Base-by-base conservation (phyloP, 2,329 filamentous ascomycete genomes). In the Penicillium italicum region DNA sequence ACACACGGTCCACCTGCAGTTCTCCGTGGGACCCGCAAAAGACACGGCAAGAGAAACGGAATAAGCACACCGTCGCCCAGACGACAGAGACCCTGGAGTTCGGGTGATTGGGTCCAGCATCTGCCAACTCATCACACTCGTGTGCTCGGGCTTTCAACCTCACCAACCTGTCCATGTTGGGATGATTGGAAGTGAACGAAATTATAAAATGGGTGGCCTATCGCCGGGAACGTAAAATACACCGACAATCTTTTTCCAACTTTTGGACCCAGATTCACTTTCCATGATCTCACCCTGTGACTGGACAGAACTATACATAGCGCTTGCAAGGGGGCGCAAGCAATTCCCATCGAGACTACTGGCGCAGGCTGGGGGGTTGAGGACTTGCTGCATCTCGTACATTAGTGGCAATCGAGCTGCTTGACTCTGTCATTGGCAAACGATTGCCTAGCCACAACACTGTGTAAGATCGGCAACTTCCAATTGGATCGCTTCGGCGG, bases 71-170 rank as follows among this genome's bases (percentile, higher is more conserved):
- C 55, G 62, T 65, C 63, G 56, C 57, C 63, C 50, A 47, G 63
- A 60, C 62, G 63, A 65, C 62, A 42, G 22, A 42, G 16, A 48
- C 46, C 49, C 52, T 58, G 52, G 50, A 51, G 33, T 40, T 48
- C 49, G 55, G 31, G 26, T 53, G 57, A 65, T 65, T 64, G 62
- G 63, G 52, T 49, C 62, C 42, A 28, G 36, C 12, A 22, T 16
- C 55, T 65, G 63, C 63, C 63, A 63, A 47, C 61, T 59, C 62
- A 62, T 64, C 62, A 64, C 58, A 53, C 43, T 50, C 18, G 26
- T 47, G 50, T 47, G 41, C 46, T 54, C 37, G 12, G 30, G 22
- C 52, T 33, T 20, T 10, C 20, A 8, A 47, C 12, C 14, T 34
- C 7, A 12, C 36, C 47, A 31, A 42, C 26, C 18, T 50, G 28